phyloP scores from a whole-genome alignment of 2,329 filamentous ascomycete species.

The Fusarium udum region DNA sequence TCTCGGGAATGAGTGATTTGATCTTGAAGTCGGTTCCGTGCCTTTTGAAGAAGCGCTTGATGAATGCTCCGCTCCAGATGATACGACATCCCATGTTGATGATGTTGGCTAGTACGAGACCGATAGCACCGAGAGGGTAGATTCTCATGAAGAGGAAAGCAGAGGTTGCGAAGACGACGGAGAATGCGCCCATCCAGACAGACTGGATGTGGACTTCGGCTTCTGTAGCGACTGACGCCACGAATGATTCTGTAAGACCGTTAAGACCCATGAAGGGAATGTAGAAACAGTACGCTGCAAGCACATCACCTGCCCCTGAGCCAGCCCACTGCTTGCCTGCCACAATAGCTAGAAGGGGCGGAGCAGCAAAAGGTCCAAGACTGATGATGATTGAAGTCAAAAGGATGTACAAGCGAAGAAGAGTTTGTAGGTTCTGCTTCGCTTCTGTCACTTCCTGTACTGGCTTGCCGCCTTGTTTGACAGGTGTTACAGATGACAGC shows the following conservation, averaged over 20 bases:
- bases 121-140: slow-evolving; percentile 75
- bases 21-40: slow-evolving; percentile 50
- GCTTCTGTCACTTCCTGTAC: slow-evolving; percentile 52
- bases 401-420: slow-evolving; percentile 79
- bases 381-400: slow-evolving; percentile 74
- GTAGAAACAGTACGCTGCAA: slow-evolving; percentile 89
- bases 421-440: slow-evolving; percentile 64
- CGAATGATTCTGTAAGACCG: slow-evolving; percentile 91
- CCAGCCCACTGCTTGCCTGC: slow-evolving; percentile 81
- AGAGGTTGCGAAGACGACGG: slow-evolving; percentile 75
- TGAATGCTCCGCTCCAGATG: slow-evolving; percentile 80
- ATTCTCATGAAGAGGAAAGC: slow-evolving; percentile 80
- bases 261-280: slow-evolving; percentile 93
- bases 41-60: slow-evolving; percentile 68
- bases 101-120: slow-evolving; percentile 85
- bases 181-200: slow-evolving; percentile 85
- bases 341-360: slow-evolving; percentile 76
- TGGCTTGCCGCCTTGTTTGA: slow-evolving; percentile 29
- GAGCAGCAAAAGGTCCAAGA: slow-evolving; percentile 79
- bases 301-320: slow-evolving; percentile 76
- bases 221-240: slow-evolving; percentile 83
- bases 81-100: slow-evolving; percentile 92
- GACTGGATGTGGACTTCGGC: slow-evolving; percentile 80
- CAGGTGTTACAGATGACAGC: slow-evolving; percentile 56
- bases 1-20: slow-evolving; percentile 42